Percentiles rank a stretch among this genome's conserved stretches.
These are phyloP conservation scores for Tetracentron sinense DNA, from an alignment of 164 flowering plant genomes.

Conservation along the genomic window DNA sequence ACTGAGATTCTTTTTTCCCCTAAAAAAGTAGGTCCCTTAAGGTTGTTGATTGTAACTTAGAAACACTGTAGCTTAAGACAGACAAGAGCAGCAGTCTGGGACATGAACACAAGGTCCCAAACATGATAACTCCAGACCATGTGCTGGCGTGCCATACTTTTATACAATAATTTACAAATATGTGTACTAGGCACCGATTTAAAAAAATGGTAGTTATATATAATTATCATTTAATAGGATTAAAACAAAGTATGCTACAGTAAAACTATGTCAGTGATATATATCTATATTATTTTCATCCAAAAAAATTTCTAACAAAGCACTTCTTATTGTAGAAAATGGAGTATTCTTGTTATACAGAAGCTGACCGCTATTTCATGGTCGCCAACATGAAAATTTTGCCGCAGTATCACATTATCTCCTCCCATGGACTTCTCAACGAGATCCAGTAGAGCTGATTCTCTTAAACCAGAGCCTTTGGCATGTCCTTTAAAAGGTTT, in stretches of 20 bases:
- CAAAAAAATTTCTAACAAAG: not conserved
- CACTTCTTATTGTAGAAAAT: not conserved
- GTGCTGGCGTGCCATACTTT: not conserved
- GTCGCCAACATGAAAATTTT: constrained; percentile 27
- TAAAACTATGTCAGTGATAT: too few relatives aligned
- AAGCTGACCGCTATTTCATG: constrained; percentile 34
- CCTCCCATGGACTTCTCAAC: constrained; percentile 34
- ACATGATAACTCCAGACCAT: not conserved
- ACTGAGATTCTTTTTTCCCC: not conserved
- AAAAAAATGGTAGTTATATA: too few relatives aligned
- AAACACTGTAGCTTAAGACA: too few relatives aligned
- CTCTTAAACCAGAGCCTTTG: constrained; percentile 12
- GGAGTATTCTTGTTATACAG: constrained; percentile 3
- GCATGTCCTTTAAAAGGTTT: constrained; percentile 10
- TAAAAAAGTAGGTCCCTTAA: not conserved
- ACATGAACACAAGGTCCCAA: not conserved
- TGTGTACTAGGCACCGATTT: too few relatives aligned
- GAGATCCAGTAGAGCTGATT: constrained; percentile 23
- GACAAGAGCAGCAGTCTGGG: not conserved
- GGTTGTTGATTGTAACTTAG: not conserved
- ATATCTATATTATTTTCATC: too few relatives aligned
- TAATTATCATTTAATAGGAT: not conserved
- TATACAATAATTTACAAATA: not conserved
- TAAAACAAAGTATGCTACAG: too few relatives aligned
- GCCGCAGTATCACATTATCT: constrained; percentile 21